Percentiles rank a stretch among this genome's conserved stretches.
Conservation (phyloP, 164 flowering plant genomes). For the Magnolia changhungtana region DNA sequence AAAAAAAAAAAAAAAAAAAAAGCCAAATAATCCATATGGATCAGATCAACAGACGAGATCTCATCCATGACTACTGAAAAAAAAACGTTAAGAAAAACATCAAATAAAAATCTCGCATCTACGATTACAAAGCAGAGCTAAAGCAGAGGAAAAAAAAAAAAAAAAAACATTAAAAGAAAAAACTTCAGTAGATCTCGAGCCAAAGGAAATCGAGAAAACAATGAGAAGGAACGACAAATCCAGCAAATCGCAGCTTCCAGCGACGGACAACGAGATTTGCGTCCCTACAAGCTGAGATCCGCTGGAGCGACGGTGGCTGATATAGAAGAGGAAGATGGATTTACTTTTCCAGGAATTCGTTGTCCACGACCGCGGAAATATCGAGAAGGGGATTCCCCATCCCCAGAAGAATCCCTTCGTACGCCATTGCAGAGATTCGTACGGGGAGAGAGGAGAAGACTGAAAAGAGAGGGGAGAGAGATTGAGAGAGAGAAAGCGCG, state of each 20-base stretch:
- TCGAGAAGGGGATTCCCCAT: slow-evolving; percentile 80
- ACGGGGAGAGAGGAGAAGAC: not conserved
- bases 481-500: not conserved
- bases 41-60: not conserved
- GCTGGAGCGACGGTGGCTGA: not conserved
- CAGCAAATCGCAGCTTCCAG: not conserved
- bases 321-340: not conserved
- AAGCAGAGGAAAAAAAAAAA: no score
- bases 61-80: not conserved
- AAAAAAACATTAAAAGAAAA: not conserved
- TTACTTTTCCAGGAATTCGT: slow-evolving; percentile 46
- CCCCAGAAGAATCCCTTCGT: slow-evolving; percentile 57
- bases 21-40: no score
- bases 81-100: not conserved
- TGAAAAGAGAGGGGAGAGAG: not conserved
- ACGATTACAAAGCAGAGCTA: not conserved
- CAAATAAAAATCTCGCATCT: not conserved
- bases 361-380: slow-evolving; percentile 65
- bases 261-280: not conserved
- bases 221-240: no score
- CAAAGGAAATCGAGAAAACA: not conserved
- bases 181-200: not conserved
- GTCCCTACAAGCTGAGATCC: not conserved
- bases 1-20: no score
- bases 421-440: slow-evolving; percentile 31